A percentile compares a stretch with the other conserved stretches of the same genome.
Evolutionary conservation across 208 protist genomes (phyloP).

Genomic region (Leishmania martiniquensis): DNA sequence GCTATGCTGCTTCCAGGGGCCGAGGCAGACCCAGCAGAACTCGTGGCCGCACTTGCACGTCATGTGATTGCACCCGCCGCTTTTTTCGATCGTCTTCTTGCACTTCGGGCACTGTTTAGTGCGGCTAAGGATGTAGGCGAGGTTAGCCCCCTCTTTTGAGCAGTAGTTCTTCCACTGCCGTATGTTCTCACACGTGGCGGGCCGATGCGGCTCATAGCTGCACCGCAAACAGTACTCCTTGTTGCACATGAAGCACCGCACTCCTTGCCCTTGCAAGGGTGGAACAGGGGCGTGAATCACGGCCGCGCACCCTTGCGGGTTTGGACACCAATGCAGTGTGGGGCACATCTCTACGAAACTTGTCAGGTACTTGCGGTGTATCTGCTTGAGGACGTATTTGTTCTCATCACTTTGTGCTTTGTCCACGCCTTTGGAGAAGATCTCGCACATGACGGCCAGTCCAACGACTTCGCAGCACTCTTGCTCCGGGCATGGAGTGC

Average conservation of each 20-base stretch:
- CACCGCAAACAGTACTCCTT: constrained; percentile 64
- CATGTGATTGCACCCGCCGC: constrained; percentile 94
- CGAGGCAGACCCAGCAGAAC: constrained; percentile 89
- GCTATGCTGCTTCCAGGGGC: constrained; percentile 61
- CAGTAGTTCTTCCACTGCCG: constrained; percentile 53
- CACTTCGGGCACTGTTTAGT: constrained; percentile 87
- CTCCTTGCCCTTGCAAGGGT: constrained; percentile 35
- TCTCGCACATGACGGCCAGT: constrained; percentile 16
- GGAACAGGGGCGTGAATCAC: constrained; percentile 46
- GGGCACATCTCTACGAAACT: constrained; percentile 24
- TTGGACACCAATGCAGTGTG: constrained; percentile 80
- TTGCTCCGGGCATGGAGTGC: constrained; percentile 22
- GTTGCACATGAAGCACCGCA: constrained; percentile 58
- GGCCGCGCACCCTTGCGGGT: constrained; percentile 50
- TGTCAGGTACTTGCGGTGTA: constrained; percentile 33
- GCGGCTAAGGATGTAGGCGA: constrained; percentile 53
- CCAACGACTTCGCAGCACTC: constrained; percentile 34
- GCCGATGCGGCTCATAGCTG: constrained; percentile 35
- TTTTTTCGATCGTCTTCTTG: constrained; percentile 86
- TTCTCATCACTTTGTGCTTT: background rate
- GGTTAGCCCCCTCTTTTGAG: constrained; percentile 49
- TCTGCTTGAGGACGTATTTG: constrained; percentile 1
- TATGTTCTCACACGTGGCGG: constrained; percentile 57
- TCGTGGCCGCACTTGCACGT: constrained; percentile 80
- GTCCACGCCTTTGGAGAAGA: constrained; percentile 12